phyloP scores from a whole-genome alignment of 139 green algal genomes.

The Closterium sp. region DNA sequence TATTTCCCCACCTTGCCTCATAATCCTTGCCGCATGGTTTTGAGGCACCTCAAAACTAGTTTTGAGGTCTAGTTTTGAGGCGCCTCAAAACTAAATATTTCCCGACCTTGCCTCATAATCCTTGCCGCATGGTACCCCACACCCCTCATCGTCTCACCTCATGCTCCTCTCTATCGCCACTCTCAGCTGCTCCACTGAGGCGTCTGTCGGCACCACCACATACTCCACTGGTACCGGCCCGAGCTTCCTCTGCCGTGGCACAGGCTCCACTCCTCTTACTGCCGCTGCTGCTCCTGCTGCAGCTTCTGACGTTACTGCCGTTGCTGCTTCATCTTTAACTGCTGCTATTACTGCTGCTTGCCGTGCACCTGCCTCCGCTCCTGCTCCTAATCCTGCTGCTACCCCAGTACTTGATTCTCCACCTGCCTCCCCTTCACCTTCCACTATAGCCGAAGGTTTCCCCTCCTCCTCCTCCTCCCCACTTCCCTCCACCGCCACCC shows the following conservation, averaged over 20 bases:
- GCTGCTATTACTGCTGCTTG: background rate
- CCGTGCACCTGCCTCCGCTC: background rate
- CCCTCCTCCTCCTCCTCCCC: background rate
- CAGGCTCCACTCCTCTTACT: background rate
- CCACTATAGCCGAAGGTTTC: background rate
- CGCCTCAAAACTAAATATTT: too few relatives aligned
- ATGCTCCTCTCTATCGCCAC: background rate
- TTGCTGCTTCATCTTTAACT: background rate
- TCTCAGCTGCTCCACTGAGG: background rate
- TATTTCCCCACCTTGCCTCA: too few relatives aligned
- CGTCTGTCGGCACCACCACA: background rate
- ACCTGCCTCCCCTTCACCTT: background rate
- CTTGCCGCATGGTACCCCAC: too few relatives aligned
- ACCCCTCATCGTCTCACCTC: background rate
- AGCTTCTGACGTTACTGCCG: background rate
- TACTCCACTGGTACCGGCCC: background rate
- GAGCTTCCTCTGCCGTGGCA: background rate
- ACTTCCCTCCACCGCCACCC: background rate
- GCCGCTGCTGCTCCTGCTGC: background rate
- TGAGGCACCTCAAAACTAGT: too few relatives aligned
- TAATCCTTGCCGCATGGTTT: too few relatives aligned
- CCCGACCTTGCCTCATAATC: too few relatives aligned
- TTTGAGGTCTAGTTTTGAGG: too few relatives aligned
- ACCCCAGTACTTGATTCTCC: background rate
- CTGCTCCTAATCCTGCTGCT: background rate